phyloP scores from a whole-genome alignment of 306 rosid genomes.

The Notholithocarpus densiflorus region DNA sequence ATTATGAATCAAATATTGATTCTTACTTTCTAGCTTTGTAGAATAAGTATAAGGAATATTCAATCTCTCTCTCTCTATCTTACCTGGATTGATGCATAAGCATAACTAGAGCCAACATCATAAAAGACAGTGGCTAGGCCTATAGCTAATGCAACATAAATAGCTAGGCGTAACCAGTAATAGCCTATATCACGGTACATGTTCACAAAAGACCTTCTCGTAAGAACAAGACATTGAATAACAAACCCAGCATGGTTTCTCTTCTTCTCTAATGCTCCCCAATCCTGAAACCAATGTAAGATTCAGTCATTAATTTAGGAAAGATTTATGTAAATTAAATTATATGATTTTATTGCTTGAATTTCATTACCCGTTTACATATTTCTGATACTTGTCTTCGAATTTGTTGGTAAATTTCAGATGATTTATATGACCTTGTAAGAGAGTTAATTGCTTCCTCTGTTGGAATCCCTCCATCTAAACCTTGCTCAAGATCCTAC shows the following conservation, averaged over 20 bases:
- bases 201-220: slow-evolving; percentile 43
- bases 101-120: slow-evolving; percentile 27
- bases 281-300: slow-evolving; percentile 22
- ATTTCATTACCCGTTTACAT: slow-evolving; percentile 8
- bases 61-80: not conserved
- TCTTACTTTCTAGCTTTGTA: too few species aligned
- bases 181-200: slow-evolving; percentile 41
- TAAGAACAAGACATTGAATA: slow-evolving; percentile 37
- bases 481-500: too few species aligned
- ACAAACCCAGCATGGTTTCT: slow-evolving; percentile 42
- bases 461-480: too few species aligned
- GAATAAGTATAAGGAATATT: not conserved
- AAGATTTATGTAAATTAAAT: not conserved
- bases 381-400: slow-evolving; percentile 12
- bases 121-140: slow-evolving; percentile 53
- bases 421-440: too few species aligned
- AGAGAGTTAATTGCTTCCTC: too few species aligned
- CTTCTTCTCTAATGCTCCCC: slow-evolving; percentile 26
- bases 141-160: slow-evolving; percentile 28
- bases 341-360: too few species aligned
- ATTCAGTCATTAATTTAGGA: not conserved
- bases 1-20: too few species aligned
- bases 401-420: slow-evolving; percentile 6
- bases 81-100: slow-evolving; percentile 43
- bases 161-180: slow-evolving; percentile 41